A percentile compares a stretch with the other conserved stretches of the same genome.
These are phyloP conservation scores for Urtica urens DNA, from an alignment of 306 rosid genomes.

Conservation along the genomic window DNA sequence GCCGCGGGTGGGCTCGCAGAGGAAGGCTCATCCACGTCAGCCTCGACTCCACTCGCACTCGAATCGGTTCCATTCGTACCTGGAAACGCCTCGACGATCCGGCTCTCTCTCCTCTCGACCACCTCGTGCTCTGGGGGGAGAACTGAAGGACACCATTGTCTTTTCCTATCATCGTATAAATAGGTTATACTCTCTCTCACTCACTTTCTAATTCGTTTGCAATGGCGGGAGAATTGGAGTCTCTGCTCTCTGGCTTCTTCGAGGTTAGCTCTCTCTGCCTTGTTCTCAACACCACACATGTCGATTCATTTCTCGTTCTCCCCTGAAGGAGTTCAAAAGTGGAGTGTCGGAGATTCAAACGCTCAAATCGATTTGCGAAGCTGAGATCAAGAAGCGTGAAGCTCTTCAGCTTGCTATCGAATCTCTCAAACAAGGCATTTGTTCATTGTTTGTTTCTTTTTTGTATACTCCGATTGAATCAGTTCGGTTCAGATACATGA, in stretches of 20 bases:
- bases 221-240: constrained; percentile 37
- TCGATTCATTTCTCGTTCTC: background rate
- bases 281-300: background rate
- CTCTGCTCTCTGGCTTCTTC: constrained; percentile 40
- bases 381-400: constrained; percentile 46
- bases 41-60: constrained; percentile 50
- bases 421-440: constrained; percentile 43
- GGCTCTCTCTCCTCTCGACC: constrained; percentile 61
- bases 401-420: constrained; percentile 39
- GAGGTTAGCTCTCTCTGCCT: constrained; percentile 18
- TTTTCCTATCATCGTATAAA: too few relatives aligned
- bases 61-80: constrained; percentile 52
- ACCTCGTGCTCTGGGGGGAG: constrained; percentile 57
- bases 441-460: too few relatives aligned
- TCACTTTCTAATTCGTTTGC: too few relatives aligned
- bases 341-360: constrained; percentile 36
- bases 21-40: constrained; percentile 60
- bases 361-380: constrained; percentile 26
- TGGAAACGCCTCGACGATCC: constrained; percentile 87
- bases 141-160: constrained; percentile 6
- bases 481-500: too few relatives aligned
- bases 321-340: constrained; percentile 41
- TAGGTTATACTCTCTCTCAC: too few relatives aligned
- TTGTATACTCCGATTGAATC: too few relatives aligned
- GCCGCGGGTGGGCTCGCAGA: constrained; percentile 72